Evolutionary conservation across 1,139 yeast genomes (phyloP).

Genomic region (Kodamaea derodonti): DNA sequence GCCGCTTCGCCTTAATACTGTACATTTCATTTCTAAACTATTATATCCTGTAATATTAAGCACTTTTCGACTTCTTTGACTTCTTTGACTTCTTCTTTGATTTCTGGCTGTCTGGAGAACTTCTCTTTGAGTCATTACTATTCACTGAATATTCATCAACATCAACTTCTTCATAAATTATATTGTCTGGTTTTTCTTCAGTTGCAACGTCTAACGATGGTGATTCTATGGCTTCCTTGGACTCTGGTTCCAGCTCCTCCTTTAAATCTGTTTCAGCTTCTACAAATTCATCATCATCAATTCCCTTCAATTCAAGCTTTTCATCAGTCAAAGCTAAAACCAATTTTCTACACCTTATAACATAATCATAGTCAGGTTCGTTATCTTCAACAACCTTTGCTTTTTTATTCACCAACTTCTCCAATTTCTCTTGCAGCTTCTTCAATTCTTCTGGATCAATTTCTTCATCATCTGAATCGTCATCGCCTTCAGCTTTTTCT

Average conservation of each 20-base stretch:
- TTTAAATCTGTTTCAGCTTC: constrained; percentile 9
- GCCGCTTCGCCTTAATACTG: no score
- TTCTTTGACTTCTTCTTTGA: constrained; percentile 9
- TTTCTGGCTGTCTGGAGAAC: constrained; percentile 4
- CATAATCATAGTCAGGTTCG: constrained; percentile 33
- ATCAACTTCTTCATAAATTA: constrained; percentile 8
- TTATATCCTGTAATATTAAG: no score
- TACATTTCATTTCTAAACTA: no score
- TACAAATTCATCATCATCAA: constrained; percentile 16
- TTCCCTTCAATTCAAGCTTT: constrained; percentile 31
- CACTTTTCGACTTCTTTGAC: constrained; percentile 10
- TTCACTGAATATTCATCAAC: constrained; percentile 5
- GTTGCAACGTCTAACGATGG: background rate
- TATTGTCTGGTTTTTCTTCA: constrained; percentile 1
- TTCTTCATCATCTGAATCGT: constrained; percentile 6
- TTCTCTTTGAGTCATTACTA: constrained; percentile 5
- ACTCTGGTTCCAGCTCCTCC: constrained; percentile 7
- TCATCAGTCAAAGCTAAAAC: constrained; percentile 36
- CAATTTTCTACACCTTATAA: constrained; percentile 41
- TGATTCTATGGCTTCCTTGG: constrained; percentile 1
- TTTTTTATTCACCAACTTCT: constrained; percentile 11
- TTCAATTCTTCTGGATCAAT: constrained; percentile 5
- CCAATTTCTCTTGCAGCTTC: constrained; percentile 8
- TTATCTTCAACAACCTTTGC: constrained; percentile 16
- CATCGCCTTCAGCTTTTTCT: constrained; percentile 12